These are phyloP conservation scores for Eustoma russellianum DNA, from an alignment of 257 asterid genomes.

Conservation along the genomic window DNA sequence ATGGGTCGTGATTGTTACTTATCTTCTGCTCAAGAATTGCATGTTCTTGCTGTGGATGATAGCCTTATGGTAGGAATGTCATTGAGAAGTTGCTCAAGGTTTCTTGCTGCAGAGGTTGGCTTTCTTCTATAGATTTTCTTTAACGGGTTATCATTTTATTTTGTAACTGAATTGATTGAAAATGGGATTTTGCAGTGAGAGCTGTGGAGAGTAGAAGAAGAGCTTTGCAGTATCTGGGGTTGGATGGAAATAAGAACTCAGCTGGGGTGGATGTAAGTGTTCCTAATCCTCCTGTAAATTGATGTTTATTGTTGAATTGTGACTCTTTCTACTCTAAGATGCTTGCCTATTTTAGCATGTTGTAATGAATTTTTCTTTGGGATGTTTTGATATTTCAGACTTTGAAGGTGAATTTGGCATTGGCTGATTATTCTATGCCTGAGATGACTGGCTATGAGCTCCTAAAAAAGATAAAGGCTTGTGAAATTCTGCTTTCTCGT, in stretches of 20 bases:
- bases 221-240: slow-evolving; percentile 83
- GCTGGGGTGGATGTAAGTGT: slow-evolving; percentile 55
- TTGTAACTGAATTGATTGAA: no score
- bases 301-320: neutral
- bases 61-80: slow-evolving; percentile 60
- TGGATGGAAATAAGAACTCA: slow-evolving; percentile 62
- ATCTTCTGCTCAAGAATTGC: slow-evolving; percentile 34
- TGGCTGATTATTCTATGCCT: slow-evolving; percentile 97
- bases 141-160: no score
- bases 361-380: neutral
- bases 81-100: slow-evolving; percentile 58
- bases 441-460: slow-evolving; percentile 97
- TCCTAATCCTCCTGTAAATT: neutral
- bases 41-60: slow-evolving; percentile 87
- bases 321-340: neutral
- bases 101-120: slow-evolving; percentile 67
- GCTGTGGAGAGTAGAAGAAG: slow-evolving; percentile 84
- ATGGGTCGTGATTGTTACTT: slow-evolving; percentile 32
- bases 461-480: slow-evolving; percentile 77
- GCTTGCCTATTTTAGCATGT: no score
- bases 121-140: neutral
- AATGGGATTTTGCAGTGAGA: slow-evolving; percentile 45
- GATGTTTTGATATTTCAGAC: slow-evolving; percentile 26
- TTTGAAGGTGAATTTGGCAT: slow-evolving; percentile 71
- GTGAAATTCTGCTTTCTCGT: slow-evolving; percentile 5